phyloP scores from a whole-genome alignment of 73 alveolate genomes.

The Loxodes magnus region DNA sequence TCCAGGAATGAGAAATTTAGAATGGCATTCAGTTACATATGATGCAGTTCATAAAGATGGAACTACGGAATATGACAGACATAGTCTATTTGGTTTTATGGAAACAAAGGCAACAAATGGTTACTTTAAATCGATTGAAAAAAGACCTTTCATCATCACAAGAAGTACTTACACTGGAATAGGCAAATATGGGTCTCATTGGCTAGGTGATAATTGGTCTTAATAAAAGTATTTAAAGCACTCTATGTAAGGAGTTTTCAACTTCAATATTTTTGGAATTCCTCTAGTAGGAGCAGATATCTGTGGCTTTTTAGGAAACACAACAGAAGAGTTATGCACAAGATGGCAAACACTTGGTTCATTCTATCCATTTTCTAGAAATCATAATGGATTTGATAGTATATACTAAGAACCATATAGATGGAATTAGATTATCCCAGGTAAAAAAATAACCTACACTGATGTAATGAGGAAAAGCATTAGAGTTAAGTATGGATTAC shows the following conservation, averaged over 20 bases:
- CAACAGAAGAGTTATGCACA: slow-evolving; percentile 86
- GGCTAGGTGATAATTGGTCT: slow-evolving; percentile 95
- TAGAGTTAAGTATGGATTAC: slow-evolving; percentile 37
- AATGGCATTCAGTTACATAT: background rate
- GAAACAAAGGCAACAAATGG: slow-evolving; percentile 64
- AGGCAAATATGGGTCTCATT: slow-evolving; percentile 90
- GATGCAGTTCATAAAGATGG: slow-evolving; percentile 55
- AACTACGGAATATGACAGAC: slow-evolving; percentile 61
- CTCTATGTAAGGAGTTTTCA: slow-evolving; percentile 53
- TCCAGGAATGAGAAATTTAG: slow-evolving; percentile 69
- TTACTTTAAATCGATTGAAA: slow-evolving; percentile 28
- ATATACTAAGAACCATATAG: slow-evolving; percentile 33
- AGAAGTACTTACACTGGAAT: slow-evolving; percentile 89
- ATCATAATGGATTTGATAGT: slow-evolving; percentile 70
- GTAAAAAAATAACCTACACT: background rate
- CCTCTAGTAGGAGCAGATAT: slow-evolving; percentile 93
- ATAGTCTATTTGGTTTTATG: slow-evolving; percentile 58
- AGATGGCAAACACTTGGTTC: slow-evolving; percentile 93
- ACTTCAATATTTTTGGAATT: slow-evolving; percentile 80
- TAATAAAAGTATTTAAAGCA: slow-evolving; percentile 47
- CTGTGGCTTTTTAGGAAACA: slow-evolving; percentile 90
- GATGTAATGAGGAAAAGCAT: background rate
- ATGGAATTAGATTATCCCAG: too few species aligned
- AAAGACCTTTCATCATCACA: slow-evolving; percentile 77
- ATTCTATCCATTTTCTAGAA: slow-evolving; percentile 93